These are phyloP conservation scores for Entomortierella parvispora DNA, from an alignment of 192 early-diverging fungal genomes.

Conservation along the genomic window DNA sequence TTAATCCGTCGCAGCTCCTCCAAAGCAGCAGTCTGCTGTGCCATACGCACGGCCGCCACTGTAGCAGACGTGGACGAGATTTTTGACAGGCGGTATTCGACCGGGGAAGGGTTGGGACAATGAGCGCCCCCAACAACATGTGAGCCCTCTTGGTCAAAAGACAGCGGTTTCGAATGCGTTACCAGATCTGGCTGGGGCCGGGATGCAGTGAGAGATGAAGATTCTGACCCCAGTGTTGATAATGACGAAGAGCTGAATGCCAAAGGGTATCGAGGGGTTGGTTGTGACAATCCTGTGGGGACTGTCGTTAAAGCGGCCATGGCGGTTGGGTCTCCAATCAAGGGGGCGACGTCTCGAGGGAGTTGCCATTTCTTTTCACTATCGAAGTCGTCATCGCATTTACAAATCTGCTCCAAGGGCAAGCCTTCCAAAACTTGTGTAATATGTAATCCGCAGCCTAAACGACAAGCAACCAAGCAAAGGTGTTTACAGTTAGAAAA, in stretches of 20 bases:
- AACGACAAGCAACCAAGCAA: background rate
- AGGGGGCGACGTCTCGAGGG: background rate
- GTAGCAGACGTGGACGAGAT: conserved; percentile 32
- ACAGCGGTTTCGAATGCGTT: no score
- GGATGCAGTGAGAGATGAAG: no score
- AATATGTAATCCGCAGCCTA: conserved; percentile 47
- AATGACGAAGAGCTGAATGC: no score
- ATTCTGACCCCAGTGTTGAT: no score
- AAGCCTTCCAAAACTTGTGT: conserved; percentile 40
- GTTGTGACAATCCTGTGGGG: no score
- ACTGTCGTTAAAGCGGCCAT: no score
- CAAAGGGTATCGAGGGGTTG: no score
- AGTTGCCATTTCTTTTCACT: conserved; percentile 37
- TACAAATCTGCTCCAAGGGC: conserved; percentile 36
- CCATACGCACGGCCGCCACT: conserved; percentile 28
- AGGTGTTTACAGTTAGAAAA: background rate
- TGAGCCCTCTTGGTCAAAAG: no score
- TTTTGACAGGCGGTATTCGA: conserved; percentile 44
- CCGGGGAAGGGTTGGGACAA: background rate
- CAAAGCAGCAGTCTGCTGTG: conserved; percentile 26
- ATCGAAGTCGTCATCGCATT: conserved; percentile 43
- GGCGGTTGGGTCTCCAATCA: no score
- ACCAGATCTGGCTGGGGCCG: no score
- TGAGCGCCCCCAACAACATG: background rate
- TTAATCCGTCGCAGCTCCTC: conserved; percentile 29